A percentile compares a stretch with the other conserved stretches of the same genome.
phyloP scores from a whole-genome alignment of 371 early-diverging fungal species.

The Zopfochytrium polystomum region DNA sequence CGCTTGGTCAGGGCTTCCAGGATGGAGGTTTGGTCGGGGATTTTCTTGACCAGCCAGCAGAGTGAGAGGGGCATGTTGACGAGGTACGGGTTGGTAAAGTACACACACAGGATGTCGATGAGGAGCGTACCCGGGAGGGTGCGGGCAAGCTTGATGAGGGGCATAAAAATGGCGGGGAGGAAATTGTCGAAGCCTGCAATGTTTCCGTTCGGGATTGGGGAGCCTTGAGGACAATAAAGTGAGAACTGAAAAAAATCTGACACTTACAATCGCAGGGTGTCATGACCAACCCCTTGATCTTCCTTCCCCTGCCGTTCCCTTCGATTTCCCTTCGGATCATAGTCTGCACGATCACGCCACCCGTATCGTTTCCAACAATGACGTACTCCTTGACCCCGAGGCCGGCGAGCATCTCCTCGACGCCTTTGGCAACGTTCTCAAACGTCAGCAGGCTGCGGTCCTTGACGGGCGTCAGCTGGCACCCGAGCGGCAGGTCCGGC shows the following conservation, averaged over 20 bases:
- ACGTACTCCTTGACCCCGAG: conserved; percentile 3
- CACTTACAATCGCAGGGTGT: conserved; percentile 5
- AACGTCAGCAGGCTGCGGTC: background rate
- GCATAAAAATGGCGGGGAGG: background rate
- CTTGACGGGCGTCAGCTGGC: background rate
- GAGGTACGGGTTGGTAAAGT: background rate
- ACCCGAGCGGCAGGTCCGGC: conserved; percentile 6
- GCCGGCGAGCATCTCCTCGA: background rate
- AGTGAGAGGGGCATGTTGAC: background rate
- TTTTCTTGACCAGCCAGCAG: conserved; percentile 2
- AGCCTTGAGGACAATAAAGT: too few relatives aligned
- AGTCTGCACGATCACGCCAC: conserved; percentile 4
- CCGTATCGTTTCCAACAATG: conserved; percentile 9
- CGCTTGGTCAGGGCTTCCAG: background rate
- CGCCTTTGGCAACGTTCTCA: conserved; percentile 1
- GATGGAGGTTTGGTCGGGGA: background rate
- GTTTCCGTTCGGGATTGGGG: too few relatives aligned
- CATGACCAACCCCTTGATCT: background rate
- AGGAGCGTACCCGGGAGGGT: background rate
- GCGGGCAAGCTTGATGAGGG: background rate
- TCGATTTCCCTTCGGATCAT: background rate
- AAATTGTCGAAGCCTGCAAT: conserved; percentile 7
- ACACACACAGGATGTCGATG: background rate
- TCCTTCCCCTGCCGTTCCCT: background rate
- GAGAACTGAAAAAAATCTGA: too few relatives aligned